Conservation (phyloP, 2,329 filamentous ascomycete species). For the Colletotrichum abscissum region DNA sequence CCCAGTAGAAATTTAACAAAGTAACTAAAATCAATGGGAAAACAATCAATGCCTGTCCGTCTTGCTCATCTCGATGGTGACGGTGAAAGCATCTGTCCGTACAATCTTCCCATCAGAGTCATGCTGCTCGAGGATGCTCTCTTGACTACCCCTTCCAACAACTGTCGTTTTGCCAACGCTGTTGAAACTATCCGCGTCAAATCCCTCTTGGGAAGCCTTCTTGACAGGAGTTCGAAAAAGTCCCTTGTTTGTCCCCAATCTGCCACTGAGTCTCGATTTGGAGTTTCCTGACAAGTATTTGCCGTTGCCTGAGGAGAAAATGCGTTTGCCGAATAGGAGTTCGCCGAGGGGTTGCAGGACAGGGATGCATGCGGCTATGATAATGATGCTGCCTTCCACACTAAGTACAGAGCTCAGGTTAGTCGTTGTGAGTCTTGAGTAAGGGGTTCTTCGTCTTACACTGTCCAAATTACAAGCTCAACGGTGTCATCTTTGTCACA, state of each 20-base stretch:
- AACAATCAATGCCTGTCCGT: not conserved
- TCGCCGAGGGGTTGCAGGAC: constrained; percentile 45
- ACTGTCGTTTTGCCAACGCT: not conserved
- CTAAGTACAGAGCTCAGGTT: not conserved
- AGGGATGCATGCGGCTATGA: constrained; percentile 49
- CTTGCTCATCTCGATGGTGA: not conserved
- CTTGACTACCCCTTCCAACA: not conserved
- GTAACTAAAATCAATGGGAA: not conserved
- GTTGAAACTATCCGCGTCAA: not conserved
- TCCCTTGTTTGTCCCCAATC: not conserved
- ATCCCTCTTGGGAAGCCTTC: not conserved
- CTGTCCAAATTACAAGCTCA: not conserved
- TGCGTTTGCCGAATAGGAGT: constrained; percentile 20
- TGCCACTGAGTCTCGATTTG: not conserved
- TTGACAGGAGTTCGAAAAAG: not conserved
- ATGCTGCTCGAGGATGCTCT: not conserved
- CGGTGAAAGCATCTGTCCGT: not conserved
- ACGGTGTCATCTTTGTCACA: not conserved
- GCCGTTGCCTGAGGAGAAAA: constrained; percentile 13
- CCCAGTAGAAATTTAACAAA: not conserved
- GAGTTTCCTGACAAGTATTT: not conserved
- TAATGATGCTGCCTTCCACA: constrained; percentile 47
- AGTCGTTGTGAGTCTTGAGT: not conserved
- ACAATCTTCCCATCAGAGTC: not conserved
- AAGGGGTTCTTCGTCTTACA: not conserved